phyloP scores from a whole-genome alignment of 805 yeast species.

The Hanseniaspora valbyensis region DNA sequence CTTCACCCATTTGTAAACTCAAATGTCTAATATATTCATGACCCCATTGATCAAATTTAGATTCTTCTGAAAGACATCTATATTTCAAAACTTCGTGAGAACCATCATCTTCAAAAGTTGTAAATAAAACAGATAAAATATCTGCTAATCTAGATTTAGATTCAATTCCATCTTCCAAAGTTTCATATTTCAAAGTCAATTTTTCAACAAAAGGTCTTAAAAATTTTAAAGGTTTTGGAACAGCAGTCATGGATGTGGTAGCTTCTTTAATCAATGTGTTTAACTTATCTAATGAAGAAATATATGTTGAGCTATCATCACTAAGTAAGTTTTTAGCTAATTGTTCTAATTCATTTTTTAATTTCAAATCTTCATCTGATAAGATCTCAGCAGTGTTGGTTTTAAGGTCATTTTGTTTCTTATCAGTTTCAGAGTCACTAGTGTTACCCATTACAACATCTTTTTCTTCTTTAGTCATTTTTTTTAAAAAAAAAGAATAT shows the following conservation, averaged over 20 bases:
- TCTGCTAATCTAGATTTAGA: conserved; percentile 63
- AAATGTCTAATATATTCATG: conserved; percentile 95
- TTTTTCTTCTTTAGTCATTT: conserved; percentile 10
- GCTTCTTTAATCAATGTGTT: conserved; percentile 77
- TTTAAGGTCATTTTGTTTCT: not conserved
- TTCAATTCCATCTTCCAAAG: conserved; percentile 41
- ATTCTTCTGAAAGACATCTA: conserved; percentile 51
- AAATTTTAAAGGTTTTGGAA: conserved; percentile 95
- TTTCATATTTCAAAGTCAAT: conserved; percentile 53
- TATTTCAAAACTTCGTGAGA: conserved; percentile 69
- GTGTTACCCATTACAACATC: conserved; percentile 3
- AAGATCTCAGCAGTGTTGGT: conserved; percentile 26
- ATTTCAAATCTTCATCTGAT: conserved; percentile 82
- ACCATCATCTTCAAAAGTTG: conserved; percentile 81
- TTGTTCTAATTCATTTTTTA: conserved; percentile 76
- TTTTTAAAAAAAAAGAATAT: too few relatives aligned
- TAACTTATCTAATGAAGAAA: conserved; percentile 53
- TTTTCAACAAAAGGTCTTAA: conserved; percentile 73
- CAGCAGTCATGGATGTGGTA: conserved; percentile 98
- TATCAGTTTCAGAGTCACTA: not conserved
- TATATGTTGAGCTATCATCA: conserved; percentile 38
- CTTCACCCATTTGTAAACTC: conserved; percentile 89
- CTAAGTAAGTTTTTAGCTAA: conserved; percentile 70
- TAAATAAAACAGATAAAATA: conserved; percentile 81
- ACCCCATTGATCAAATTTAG: conserved; percentile 79